Base-by-base conservation (phyloP, 2,329 filamentous ascomycete species). In the Hypoxylon sp. region DNA sequence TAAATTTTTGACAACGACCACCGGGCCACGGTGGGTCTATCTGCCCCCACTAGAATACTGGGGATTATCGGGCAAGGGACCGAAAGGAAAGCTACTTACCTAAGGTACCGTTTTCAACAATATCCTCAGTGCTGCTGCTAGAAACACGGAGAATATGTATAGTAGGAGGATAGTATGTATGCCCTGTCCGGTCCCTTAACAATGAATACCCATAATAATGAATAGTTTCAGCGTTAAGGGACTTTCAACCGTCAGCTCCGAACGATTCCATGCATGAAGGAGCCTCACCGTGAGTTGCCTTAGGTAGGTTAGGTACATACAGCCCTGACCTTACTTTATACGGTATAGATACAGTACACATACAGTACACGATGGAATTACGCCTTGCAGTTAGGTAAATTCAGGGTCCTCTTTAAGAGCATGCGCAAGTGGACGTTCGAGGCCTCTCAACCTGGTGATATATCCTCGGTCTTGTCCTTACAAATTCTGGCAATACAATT, bases 391-490 rank as follows among this genome's bases (percentile, higher is more conserved):
- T 27, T 27, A 27, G 25, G 6, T 27, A 56, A 48, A 65, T 53
- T 39, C 53, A 51, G 59, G 63, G 63, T 65, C n/a, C n/a, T 56
- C 50, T 60, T 48, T 27, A 11, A 5, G 8, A 54, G 37, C 25
- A 56, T 37, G 51, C 62, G 39, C 62, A 52, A 65, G 32, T 9
- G n/a, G n/a, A 19, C 19, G 11, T 34, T 34, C 30, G 30, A 34
- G 8, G 29, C 29, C 11, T 9, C 29, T 30, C n/a, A n/a, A n/a
- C n/a, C n/a, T n/a, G n/a, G n/a, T n/a, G n/a, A n/a, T n/a, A n/a
- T 50, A 34, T 50, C 21, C 46, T 56, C 37, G 21, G 32, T 23
- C 23, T 21, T 47, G n/a, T 50, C 37, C 23, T 61, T 55, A 25
- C 30, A 48, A 45, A 54, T 48, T 34, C 27, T 54, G 29, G 19